Evolutionary conservation across 345 rosid genomes (phyloP), one percentile per base, ranked within the genome.

Genomic region (Eucalyptus erythrocorys): DNA sequence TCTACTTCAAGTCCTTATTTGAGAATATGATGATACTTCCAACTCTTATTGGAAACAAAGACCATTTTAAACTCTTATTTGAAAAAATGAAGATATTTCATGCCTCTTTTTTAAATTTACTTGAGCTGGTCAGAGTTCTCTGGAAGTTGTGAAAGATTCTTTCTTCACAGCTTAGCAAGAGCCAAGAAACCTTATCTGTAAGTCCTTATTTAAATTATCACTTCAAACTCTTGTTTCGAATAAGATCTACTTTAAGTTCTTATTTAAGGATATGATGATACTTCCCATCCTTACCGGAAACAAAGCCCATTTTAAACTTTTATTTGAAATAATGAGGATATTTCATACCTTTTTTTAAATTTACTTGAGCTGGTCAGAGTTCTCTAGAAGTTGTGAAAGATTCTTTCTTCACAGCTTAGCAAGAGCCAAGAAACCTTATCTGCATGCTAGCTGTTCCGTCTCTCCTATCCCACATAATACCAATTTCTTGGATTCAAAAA

Each of bases 221-320:
- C 55, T 51, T 19, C 4, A 19, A 0, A 51, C 0, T 0, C 0
- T 51, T 7, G 0, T 19, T 51, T 19, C 0, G 19, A 51, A 51
- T 51, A 19, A 51, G 1, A 4, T 51, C 0, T 1, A 3, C 0
- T 51, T 51, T 2, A 19, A 51, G 10, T 51, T 19, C 3, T 51
- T 51, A 51, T 51, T 51, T 51, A 1, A 51, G 1, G 19, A 19
- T 51, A 19, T 51, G 0, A 51, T 51, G 9, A 19, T 7, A 51
- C 57, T 51, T 19, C 2, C 3, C 19, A 0, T 2, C 3, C 0
- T 51, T 51, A 51, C 7, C 7, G 3, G 0, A 3, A 51, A 51
- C 10, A 51, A 51, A 51, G 0, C 10, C 3, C 5, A 19, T 4
- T 51, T 51, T 51, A 51, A 0, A 51, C 2, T 51, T 4, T 51